Evolutionary conservation across 2,329 filamentous ascomycete species (phyloP), one percentile per base, ranked within the genome.

Genomic region (Niveomyces coronatus): DNA sequence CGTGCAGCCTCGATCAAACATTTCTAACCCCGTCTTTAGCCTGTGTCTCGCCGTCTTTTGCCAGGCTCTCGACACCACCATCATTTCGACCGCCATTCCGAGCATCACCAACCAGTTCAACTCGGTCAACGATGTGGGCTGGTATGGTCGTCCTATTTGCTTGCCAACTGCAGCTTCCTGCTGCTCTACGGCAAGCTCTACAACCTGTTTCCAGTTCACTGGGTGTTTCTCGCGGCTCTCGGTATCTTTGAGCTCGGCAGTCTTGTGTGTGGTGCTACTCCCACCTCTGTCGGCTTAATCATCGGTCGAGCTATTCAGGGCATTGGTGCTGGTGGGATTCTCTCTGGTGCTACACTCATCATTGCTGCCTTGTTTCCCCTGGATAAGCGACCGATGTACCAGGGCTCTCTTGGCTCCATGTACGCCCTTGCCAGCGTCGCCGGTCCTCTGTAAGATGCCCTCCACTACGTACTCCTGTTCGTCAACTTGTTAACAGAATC

Each of bases 121-220:
- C 16, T 53, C 60, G 14, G 47, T 65, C 1, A 49, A 54, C 5
- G 63, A 67, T 37, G 56, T 67, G 13, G 63, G 61, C 27, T 68
- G 64, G 64, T 67, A 67, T 35, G 61, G 60, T 47, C 44, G 31
- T 45, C 47, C 5, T 55, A 53, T 37, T 39, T 68, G 64, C 27
- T 57, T 51, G 18, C 54, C 52, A 9, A 45, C 50, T 3, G 62
- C 63, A 3, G 63, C 63, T 9, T 56, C 46, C 6, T 68, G 53
- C 37, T 60, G 56, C 35, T 62, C 53, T 17, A 52, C 52, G 65
- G 65, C 68, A 48, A 63, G 68, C 2, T 44, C 46, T 44, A 67
- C 58, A 49, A 48, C 23, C 51, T 50, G 29, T 51, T 42, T 28
- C 32, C 42, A 29, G 43, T 50, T 38, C 51, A 51, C 31, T 10